Evolutionary conservation across 1,139 yeast genomes (phyloP), one percentile per base, ranked within the genome.

Genomic region (Scheffersomyces quercinus): DNA sequence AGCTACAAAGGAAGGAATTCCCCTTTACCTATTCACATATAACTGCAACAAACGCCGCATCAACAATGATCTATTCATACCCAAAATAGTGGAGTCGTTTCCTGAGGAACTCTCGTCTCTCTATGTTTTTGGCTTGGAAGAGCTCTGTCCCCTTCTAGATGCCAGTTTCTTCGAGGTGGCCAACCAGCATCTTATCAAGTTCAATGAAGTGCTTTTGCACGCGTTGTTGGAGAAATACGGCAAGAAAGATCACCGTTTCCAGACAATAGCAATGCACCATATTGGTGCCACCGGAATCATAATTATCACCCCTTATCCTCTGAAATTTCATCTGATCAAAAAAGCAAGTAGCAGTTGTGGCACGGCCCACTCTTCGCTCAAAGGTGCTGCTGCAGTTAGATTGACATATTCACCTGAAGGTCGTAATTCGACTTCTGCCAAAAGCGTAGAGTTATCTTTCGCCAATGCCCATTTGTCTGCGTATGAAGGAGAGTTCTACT

Each of bases 401-500:
- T 52, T 87, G 13, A 53, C 56, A 0, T 68, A 70, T 38, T 45
- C 56, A 28, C 67, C 67, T 4, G 58, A 59, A 20, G 59, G 58
- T 1, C 46, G 40, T 7, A 38, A 48, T 20, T 34, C 37, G 5
- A 42, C 41, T 16, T 24, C 43, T 1, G 47, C 50, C 13, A 43
- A 55, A 6, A 41, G 51, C 7, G 58, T 64, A 2, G 68, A 80
- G 29, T 66, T 81, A 46, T 83, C 95, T 0, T 81, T 89, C 67
- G 83, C 84, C 3, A 69, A 74, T 39, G 79, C 84, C 3, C 97
- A 90, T 67, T 64, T 90, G 42, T 77, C 83, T 24, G 97, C 97
- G 0, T 79, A 79, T 52, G 96, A 88, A 59, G 95, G 95, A 1
- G 64, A 64, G 5, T 51, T 56, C 28, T 68, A 79, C 52, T 69